phyloP scores from a whole-genome alignment of 2,329 filamentous ascomycete genomes.

The Lecanoromycetidae sp. region DNA sequence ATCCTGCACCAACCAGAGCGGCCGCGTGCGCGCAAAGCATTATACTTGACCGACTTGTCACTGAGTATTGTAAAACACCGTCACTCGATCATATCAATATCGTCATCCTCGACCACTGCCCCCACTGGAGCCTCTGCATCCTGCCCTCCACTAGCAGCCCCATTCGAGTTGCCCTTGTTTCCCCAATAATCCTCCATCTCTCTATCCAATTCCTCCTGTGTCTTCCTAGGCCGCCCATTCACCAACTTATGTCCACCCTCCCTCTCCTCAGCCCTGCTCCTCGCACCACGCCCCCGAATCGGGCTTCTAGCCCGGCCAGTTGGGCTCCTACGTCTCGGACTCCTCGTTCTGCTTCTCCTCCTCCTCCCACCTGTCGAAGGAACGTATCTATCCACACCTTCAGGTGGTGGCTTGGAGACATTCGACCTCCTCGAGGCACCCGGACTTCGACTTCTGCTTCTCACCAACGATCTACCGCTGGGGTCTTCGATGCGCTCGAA shows the following conservation, averaged over 20 bases:
- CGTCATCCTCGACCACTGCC: constrained; percentile 32
- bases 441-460: constrained; percentile 28
- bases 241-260: constrained; percentile 32
- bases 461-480: constrained; percentile 28
- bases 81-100: constrained; percentile 48
- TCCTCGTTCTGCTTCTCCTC: constrained; percentile 27
- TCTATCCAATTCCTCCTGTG: constrained; percentile 82
- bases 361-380: constrained; percentile 41
- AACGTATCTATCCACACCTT: constrained; percentile 67
- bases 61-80: neutral
- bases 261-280: constrained; percentile 41
- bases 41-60: neutral
- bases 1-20: neutral
- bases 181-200: constrained; percentile 94
- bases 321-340: constrained; percentile 26
- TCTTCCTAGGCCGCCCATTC: constrained; percentile 62
- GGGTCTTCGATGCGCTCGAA: constrained; percentile 50
- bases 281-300: constrained; percentile 38
- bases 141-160: constrained; percentile 10
- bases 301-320: constrained; percentile 45
- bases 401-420: constrained; percentile 44
- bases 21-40: neutral
- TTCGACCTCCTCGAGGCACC: constrained; percentile 38
- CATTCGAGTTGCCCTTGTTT: constrained; percentile 18
- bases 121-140: constrained; percentile 26